Evolutionary conservation across 306 rosid genomes (phyloP), one percentile per base, ranked within the genome.

Genomic region (Crataegus laevigata): DNA sequence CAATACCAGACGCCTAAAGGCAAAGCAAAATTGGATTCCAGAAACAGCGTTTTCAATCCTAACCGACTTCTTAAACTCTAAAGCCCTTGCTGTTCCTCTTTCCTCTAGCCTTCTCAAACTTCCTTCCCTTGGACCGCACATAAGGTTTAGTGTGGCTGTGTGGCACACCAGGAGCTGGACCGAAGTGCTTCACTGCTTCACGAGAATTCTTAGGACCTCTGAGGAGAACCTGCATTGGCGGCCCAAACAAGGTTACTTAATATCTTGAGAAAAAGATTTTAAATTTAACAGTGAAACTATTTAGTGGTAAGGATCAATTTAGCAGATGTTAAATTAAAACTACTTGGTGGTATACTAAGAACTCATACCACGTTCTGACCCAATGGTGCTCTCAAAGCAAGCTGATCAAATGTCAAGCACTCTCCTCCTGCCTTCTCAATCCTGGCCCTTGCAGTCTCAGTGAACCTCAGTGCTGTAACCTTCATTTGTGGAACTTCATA

Each of bases 361-460:
- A 24, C 14, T 10, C 69, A 65, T 86, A 89, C 89, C 76, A 87
- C 81, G 76, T 86, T 86, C 82, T 87, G 88, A 25, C 93, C 89
- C 4, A 87, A 78, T 13, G 93, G 93, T 52, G 90, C 93, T 66
- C 87, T 82, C 28, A 86, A 84, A 47, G 93, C 89, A 0, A 89
- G 80, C 57, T 86, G 87, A 57, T 89, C 93, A 51, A 89, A 84
- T 4, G 90, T 82, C 50, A 86, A 73, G 78, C 93, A 86, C 76
- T 84, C 91, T 26, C 89, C 91, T 47, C 93, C 93, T 19, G 89
- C 90, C 81, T 88, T 88, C 87, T 82, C 88, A 77, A 88, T 88
- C 75, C 90, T 83, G 29, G 90, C 90, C 75, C 93, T 80, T 11
- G 93, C 91, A 29, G 89, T 89, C 77, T 89, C 91, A 1, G 93